These are phyloP conservation scores for Fusarium abutilonis DNA, from an alignment of 2,329 filamentous ascomycete species.

Conservation along the genomic window DNA sequence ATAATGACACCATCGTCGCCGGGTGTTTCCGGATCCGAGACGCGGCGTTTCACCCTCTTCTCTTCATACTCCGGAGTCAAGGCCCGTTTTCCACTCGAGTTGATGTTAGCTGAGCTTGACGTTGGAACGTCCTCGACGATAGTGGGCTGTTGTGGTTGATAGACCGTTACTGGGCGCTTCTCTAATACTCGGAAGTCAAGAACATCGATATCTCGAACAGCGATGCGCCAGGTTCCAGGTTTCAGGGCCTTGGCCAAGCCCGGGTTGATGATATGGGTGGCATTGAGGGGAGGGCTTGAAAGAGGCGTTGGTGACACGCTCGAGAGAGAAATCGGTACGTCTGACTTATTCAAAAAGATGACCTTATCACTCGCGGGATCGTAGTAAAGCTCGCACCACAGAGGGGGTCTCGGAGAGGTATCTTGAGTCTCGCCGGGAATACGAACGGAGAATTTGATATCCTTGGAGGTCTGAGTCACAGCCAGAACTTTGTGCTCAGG, in stretches of 20 bases:
- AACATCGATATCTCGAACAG: constrained; percentile 59
- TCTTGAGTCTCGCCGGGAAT: constrained; percentile 61
- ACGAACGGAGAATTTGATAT: constrained; percentile 68
- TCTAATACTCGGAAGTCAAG: constrained; percentile 68
- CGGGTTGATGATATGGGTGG: constrained; percentile 57
- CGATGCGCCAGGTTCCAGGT: constrained; percentile 68
- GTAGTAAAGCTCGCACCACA: constrained; percentile 71
- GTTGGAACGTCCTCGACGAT: constrained; percentile 46
- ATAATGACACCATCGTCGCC: constrained; percentile 63
- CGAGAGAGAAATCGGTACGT: constrained; percentile 62
- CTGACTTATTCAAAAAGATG: constrained; percentile 65
- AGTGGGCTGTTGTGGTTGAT: constrained; percentile 46
- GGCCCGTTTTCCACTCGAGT: constrained; percentile 63
- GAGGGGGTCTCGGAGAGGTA: constrained; percentile 56
- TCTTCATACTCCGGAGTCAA: constrained; percentile 58
- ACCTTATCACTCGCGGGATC: constrained; percentile 68
- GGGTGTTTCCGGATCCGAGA: constrained; percentile 45
- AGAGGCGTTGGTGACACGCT: constrained; percentile 55
- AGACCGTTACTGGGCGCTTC: constrained; percentile 59
- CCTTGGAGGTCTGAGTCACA: constrained; percentile 67
- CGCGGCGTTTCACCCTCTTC: constrained; percentile 57
- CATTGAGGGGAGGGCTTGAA: constrained; percentile 54
- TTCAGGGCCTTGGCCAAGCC: constrained; percentile 57
- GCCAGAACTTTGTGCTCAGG: constrained; percentile 67
- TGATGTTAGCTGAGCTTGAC: constrained; percentile 50